Evolutionary conservation across 2,329 filamentous ascomycete genomes (phyloP).

Genomic region (Claviceps quebecensis): DNA sequence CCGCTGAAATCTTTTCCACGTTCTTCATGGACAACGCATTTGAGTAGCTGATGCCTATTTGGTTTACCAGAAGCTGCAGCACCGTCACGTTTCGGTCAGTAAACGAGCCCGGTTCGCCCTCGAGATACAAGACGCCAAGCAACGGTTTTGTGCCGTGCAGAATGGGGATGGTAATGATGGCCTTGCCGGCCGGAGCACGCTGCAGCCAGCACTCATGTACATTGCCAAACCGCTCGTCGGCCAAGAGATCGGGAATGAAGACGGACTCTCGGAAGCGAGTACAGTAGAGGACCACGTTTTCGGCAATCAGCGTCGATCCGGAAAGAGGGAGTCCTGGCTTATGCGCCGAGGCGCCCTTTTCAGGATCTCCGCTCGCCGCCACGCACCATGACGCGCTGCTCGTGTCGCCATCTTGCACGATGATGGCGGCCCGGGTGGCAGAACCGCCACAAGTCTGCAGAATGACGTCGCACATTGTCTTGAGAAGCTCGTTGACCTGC

Average conservation of each 20-base stretch:
- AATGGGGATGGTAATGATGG: conserved; percentile 70
- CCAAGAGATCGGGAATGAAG: conserved; percentile 58
- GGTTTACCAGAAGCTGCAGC: conserved; percentile 59
- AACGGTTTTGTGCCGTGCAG: conserved; percentile 56
- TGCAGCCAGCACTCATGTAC: conserved; percentile 56
- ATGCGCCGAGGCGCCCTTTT: conserved; percentile 52
- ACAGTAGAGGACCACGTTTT: conserved; percentile 64
- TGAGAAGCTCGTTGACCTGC: conserved; percentile 59
- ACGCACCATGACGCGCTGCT: conserved; percentile 49
- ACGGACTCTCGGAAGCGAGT: conserved; percentile 63
- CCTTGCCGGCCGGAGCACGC: conserved; percentile 54
- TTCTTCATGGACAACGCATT: conserved; percentile 55
- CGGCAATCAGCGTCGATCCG: conserved; percentile 54
- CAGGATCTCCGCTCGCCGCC: conserved; percentile 59
- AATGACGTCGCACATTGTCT: conserved; percentile 72
- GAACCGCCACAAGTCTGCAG: conserved; percentile 60
- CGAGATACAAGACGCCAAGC: conserved; percentile 61
- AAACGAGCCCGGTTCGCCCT: conserved; percentile 61
- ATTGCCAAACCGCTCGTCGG: conserved; percentile 66
- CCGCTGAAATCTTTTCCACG: conserved; percentile 62
- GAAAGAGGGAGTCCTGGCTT: conserved; percentile 50
- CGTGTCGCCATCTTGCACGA: conserved; percentile 53
- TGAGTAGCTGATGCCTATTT: conserved; percentile 60
- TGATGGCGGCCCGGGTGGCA: conserved; percentile 58
- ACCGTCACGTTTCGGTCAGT: conserved; percentile 59